These are phyloP conservation scores for Citrullus amarus DNA, from an alignment of 306 rosid genomes.

Conservation along the genomic window DNA sequence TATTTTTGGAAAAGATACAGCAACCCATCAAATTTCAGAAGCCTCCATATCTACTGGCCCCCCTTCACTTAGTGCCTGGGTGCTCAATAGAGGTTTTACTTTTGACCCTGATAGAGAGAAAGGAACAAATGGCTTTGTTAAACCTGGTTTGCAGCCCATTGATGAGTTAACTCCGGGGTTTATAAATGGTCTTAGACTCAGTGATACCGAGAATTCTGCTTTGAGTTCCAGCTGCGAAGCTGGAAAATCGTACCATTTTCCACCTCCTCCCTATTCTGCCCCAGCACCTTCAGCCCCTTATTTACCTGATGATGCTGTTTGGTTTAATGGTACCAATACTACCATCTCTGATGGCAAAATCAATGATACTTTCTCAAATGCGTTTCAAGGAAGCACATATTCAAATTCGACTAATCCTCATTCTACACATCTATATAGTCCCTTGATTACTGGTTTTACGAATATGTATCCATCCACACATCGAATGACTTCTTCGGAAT, in stretches of 20 bases:
- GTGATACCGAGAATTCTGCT: constrained; percentile 21
- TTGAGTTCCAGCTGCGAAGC: constrained; percentile 2
- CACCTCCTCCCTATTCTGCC: constrained; percentile 40
- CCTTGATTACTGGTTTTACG: constrained; percentile 22
- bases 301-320: constrained; percentile 59
- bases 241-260: constrained; percentile 18
- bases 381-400: constrained; percentile 20
- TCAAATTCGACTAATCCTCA: constrained; percentile 41
- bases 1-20: constrained; percentile 31
- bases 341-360: constrained; percentile 17
- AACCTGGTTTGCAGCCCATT: constrained; percentile 44
- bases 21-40: constrained; percentile 22
- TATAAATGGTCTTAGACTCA: constrained; percentile 31
- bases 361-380: constrained; percentile 12
- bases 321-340: constrained; percentile 38
- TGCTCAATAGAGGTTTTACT: constrained; percentile 32
- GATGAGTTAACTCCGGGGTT: constrained; percentile 44
- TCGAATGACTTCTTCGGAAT: constrained; percentile 83
- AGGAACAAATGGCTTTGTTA: constrained; percentile 20
- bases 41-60: constrained; percentile 57
- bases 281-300: constrained; percentile 90
- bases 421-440: constrained; percentile 31
- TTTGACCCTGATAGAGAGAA: constrained; percentile 29
- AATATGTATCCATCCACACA: constrained; percentile 31
- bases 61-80: constrained; percentile 95